Evolutionary conservation across 805 yeast genomes (phyloP).

Genomic region (Saccharomyces paradoxus): DNA sequence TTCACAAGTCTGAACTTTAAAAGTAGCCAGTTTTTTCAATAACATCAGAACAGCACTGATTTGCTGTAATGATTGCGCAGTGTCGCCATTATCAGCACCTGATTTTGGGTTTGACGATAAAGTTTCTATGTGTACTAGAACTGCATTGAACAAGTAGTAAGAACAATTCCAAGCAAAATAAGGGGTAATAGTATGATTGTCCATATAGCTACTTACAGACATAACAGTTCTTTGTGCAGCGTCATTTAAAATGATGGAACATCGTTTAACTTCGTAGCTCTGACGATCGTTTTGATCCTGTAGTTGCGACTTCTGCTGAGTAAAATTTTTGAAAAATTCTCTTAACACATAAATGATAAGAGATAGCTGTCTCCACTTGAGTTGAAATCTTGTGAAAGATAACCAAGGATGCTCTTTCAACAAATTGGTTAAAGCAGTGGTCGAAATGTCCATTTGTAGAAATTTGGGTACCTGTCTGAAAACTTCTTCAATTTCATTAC

Average conservation of each 20-base stretch:
- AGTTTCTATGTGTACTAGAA: constrained; percentile 46
- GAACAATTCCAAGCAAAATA: constrained; percentile 57
- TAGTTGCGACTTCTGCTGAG: constrained; percentile 31
- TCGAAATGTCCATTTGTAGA: constrained; percentile 36
- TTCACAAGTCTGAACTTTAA: constrained; percentile 6
- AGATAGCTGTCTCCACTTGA: constrained; percentile 53
- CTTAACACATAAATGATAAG: constrained; percentile 47
- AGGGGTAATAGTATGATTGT: constrained; percentile 34
- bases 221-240: constrained; percentile 46
- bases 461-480: constrained; percentile 38
- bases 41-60: constrained; percentile 2
- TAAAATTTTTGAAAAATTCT: constrained; percentile 45
- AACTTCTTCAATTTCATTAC: constrained; percentile 36
- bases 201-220: constrained; percentile 38
- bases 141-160: constrained; percentile 56
- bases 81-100: constrained; percentile 30
- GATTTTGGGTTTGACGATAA: constrained; percentile 28
- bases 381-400: constrained; percentile 41
- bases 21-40: constrained; percentile 1
- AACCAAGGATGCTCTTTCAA: constrained; percentile 52
- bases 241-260: constrained; percentile 39
- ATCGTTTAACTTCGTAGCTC: constrained; percentile 30
- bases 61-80: constrained; percentile 1
- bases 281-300: constrained; percentile 32
- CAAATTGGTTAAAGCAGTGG: constrained; percentile 25